Evolutionary conservation across 495 filamentous ascomycete species (phyloP).

Genomic region (Ramalina peruviana): DNA sequence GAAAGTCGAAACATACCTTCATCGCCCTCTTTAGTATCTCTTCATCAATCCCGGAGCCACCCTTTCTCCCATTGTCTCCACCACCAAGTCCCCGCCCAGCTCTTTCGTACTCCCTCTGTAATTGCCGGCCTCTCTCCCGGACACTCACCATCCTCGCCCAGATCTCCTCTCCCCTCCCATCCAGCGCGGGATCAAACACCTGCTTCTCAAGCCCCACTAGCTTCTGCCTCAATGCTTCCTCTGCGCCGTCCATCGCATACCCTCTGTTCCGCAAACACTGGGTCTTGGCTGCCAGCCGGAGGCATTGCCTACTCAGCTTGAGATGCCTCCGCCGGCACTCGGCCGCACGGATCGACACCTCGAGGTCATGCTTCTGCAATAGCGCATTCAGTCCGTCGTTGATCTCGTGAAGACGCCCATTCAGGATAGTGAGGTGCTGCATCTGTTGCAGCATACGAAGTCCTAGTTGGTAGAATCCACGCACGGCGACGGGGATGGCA

Average conservation of each 20-base stretch:
- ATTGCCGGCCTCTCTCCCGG: conserved; percentile 58
- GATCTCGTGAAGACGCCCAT: conserved; percentile 77
- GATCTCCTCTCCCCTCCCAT: conserved; percentile 79
- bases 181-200: conserved; percentile 72
- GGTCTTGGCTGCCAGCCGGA: conserved; percentile 77
- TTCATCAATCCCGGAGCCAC: conserved; percentile 53
- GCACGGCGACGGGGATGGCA: conserved; percentile 60
- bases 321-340: conserved; percentile 72
- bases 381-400: conserved; percentile 68
- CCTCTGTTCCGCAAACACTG: conserved; percentile 84
- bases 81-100: conserved; percentile 36
- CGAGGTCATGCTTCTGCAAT: conserved; percentile 68
- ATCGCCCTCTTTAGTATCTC: conserved; percentile 65
- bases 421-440: conserved; percentile 55
- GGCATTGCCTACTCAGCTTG: conserved; percentile 63
- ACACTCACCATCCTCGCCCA: conserved; percentile 89
- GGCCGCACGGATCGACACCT: conserved; percentile 62
- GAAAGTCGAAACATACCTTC: no score
- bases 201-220: conserved; percentile 57
- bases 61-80: conserved; percentile 10
- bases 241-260: conserved; percentile 79
- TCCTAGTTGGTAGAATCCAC: conserved; percentile 56
- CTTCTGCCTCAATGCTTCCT: conserved; percentile 83
- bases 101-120: conserved; percentile 69
- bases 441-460: conserved; percentile 67